phyloP scores from a whole-genome alignment of 805 yeast species.

The Hanseniaspora taiwanica region DNA sequence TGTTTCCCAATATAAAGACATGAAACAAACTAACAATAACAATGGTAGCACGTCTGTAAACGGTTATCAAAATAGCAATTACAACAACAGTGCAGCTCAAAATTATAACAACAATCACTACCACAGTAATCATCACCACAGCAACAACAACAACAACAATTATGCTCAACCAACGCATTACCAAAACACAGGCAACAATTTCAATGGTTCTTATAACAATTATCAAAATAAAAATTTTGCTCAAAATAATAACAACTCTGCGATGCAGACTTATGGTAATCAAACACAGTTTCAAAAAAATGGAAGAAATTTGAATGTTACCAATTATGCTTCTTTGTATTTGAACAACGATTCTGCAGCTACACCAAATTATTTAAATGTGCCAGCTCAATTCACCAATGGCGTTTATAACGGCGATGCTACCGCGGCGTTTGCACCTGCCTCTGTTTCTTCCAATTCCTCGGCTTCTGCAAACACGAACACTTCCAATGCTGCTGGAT shows the following conservation, averaged over 20 bases:
- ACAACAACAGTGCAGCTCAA: slow-evolving; percentile 1
- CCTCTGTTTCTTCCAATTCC: slow-evolving; percentile 1
- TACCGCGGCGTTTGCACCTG: slow-evolving; percentile 4
- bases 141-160: slow-evolving; percentile 1
- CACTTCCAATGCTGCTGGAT: slow-evolving; percentile 2
- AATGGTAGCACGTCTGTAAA: background rate
- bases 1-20: slow-evolving; percentile 15
- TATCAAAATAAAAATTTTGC: no score
- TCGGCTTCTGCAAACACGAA: slow-evolving; percentile 4
- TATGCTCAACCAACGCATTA: background rate
- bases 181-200: background rate
- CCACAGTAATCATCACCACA: slow-evolving; percentile 7
- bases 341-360: background rate
- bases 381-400: background rate
- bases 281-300: slow-evolving; percentile 5
- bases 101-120: background rate
- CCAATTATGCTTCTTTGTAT: slow-evolving; percentile 1
- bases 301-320: background rate
- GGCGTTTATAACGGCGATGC: background rate
- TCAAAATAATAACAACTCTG: slow-evolving; percentile 1
- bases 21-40: slow-evolving; percentile 8
- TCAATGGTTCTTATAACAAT: no score
- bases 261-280: slow-evolving; percentile 1
- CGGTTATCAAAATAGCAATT: background rate
- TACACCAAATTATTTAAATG: background rate